phyloP scores from a whole-genome alignment of 2,329 filamentous ascomycete species.

The Nigrograna mackinnonii region DNA sequence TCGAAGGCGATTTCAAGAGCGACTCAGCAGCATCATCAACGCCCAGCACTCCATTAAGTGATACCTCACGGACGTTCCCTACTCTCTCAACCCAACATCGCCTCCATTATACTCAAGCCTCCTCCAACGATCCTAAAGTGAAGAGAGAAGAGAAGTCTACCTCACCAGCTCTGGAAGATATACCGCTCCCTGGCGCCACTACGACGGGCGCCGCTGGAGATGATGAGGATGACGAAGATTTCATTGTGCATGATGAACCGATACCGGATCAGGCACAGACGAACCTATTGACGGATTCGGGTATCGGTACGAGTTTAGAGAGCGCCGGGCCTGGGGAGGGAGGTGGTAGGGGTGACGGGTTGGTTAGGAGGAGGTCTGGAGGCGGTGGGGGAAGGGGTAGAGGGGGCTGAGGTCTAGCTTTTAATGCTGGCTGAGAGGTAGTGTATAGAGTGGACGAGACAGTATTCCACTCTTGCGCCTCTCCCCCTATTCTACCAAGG shows the following conservation, averaged over 20 bases:
- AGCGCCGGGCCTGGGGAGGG: conserved; percentile 29
- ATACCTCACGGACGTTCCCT: conserved; percentile 54
- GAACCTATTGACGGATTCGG: conserved; percentile 42
- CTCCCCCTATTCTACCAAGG: too few species aligned
- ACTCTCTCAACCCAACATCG: conserved; percentile 48
- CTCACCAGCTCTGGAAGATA: conserved; percentile 16
- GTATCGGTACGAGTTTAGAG: conserved; percentile 54
- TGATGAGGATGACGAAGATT: conserved; percentile 50
- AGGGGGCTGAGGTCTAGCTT: conserved; percentile 1
- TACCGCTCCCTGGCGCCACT: conserved; percentile 11
- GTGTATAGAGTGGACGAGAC: background rate
- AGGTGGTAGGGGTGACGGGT: conserved; percentile 18
- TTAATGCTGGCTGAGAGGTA: background rate
- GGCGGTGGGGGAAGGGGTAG: background rate
- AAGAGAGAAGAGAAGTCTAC: conserved; percentile 27
- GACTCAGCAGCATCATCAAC: conserved; percentile 6
- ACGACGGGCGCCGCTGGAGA: conserved; percentile 35
- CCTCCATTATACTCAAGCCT: conserved; percentile 38
- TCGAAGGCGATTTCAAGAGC: conserved; percentile 1
- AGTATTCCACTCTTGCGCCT: too few species aligned
- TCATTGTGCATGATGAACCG: conserved; percentile 43
- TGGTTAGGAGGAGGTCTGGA: conserved; percentile 6
- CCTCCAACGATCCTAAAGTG: conserved; percentile 1
- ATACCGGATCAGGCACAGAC: conserved; percentile 10
- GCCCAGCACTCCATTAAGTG: conserved; percentile 40